phyloP scores from a whole-genome alignment of 768 basidiomycete genomes.

The Tricholoma sp. region DNA sequence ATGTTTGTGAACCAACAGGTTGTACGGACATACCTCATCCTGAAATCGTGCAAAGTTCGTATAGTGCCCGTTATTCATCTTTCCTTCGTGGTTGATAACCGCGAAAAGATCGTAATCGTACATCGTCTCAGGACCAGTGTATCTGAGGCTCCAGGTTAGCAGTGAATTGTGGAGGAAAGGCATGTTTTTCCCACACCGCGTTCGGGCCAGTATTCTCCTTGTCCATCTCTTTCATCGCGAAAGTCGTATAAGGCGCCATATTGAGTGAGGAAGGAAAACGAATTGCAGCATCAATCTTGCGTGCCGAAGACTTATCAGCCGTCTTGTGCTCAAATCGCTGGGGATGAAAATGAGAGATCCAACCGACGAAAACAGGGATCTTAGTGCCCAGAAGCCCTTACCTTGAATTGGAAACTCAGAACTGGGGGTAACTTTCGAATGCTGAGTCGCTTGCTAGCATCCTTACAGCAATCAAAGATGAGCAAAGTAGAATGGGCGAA shows the following conservation, averaged over 20 bases:
- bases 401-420: constrained; percentile 94
- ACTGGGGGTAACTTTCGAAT: constrained; percentile 85
- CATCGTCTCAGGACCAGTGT: constrained; percentile 57
- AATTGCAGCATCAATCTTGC: constrained; percentile 81
- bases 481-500: not conserved
- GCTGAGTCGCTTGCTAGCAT: constrained; percentile 80
- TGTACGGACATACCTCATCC: constrained; percentile 60
- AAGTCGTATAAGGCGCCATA: constrained; percentile 83
- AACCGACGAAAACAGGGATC: not conserved
- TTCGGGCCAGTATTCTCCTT: constrained; percentile 33
- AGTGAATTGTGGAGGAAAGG: not conserved
- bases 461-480: constrained; percentile 31
- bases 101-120: constrained; percentile 91
- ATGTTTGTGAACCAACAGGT: not conserved
- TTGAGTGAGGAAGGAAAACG: constrained; percentile 80
- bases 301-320: constrained; percentile 62
- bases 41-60: constrained; percentile 80
- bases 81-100: constrained; percentile 92
- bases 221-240: constrained; percentile 46
- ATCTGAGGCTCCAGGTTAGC: constrained; percentile 21
- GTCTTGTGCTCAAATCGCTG: constrained; percentile 92
- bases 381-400: no score
- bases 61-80: constrained; percentile 93
- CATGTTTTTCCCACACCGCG: constrained; percentile 21
- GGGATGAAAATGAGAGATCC: not conserved